Conservation (phyloP, 768 basidiomycete species). For the Suillus hirtellus region DNA sequence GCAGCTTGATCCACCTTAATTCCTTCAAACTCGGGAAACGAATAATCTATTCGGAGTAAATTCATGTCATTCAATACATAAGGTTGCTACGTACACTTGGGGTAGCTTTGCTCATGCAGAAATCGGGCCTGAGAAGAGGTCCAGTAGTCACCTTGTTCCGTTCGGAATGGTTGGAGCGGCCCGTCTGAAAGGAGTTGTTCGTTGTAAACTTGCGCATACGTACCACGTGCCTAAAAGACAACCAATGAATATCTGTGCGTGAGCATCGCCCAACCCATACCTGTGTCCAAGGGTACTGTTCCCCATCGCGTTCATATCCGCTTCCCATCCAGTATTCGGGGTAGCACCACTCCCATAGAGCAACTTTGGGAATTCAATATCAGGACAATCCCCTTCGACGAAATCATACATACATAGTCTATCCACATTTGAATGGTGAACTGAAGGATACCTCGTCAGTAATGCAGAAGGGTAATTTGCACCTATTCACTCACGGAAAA, state of each 20-base stretch:
- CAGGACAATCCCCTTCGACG: background rate
- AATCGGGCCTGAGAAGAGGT: constrained; percentile 26
- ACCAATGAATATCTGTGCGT: background rate
- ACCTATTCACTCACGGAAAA: constrained; percentile 21
- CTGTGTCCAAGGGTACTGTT: constrained; percentile 24
- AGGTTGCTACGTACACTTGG: constrained; percentile 21
- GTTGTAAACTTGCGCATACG: constrained; percentile 24
- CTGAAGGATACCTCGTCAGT: constrained; percentile 11
- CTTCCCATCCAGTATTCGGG: constrained; percentile 29
- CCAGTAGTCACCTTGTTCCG: constrained; percentile 26
- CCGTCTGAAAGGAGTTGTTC: constrained; percentile 22
- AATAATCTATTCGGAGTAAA: constrained; percentile 22
- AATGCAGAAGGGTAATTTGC: background rate
- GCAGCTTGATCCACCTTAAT: constrained; percentile 27
- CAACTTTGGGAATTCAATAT: constrained; percentile 16
- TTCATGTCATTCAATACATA: background rate
- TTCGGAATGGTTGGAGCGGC: constrained; percentile 27
- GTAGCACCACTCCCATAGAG: constrained; percentile 34
- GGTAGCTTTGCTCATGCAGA: constrained; percentile 18
- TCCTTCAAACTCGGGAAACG: constrained; percentile 27
- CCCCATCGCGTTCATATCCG: constrained; percentile 21
- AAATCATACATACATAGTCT: constrained; percentile 18
- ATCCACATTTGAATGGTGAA: constrained; percentile 28
- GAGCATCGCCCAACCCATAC: constrained; percentile 14
- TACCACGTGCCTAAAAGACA: constrained; percentile 19